These are phyloP conservation scores for Populus alba DNA, from an alignment of 345 rosid species.

Conservation along the genomic window DNA sequence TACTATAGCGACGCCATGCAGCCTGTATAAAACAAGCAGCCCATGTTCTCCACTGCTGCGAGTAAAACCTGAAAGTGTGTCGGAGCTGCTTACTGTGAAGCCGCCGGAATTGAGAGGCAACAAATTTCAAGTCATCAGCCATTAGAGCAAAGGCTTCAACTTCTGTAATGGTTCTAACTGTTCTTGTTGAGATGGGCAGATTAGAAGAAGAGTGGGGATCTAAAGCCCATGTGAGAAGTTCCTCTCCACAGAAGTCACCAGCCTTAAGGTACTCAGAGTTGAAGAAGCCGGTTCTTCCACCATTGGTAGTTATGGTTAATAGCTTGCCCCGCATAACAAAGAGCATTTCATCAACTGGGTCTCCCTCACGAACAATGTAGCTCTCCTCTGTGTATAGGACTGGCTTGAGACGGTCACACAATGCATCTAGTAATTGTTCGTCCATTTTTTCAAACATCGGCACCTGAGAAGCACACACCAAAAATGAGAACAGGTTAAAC, in stretches of 20 bases:
- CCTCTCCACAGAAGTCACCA: conserved; percentile 93
- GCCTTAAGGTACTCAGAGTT: conserved; percentile 71
- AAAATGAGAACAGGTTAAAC: neutral
- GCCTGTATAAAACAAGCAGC: conserved; percentile 93
- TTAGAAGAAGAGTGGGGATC: conserved; percentile 78
- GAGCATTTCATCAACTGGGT: conserved; percentile 88
- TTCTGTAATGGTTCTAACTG: conserved; percentile 62
- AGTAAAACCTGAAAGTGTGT: conserved; percentile 78
- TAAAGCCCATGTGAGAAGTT: conserved; percentile 87
- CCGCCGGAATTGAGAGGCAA: conserved; percentile 80
- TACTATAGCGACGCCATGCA: conserved; percentile 70
- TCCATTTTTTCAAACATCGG: conserved; percentile 87
- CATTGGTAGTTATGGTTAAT: conserved; percentile 62
- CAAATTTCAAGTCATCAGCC: conserved; percentile 81
- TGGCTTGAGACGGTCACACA: conserved; percentile 86
- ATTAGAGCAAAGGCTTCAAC: conserved; percentile 88
- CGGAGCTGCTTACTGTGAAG: conserved; percentile 88
- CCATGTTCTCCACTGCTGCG: conserved; percentile 92
- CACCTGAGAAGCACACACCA: conserved; percentile 43
- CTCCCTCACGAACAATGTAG: conserved; percentile 84
- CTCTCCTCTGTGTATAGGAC: conserved; percentile 81
- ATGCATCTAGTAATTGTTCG: conserved; percentile 73
- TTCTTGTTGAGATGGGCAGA: conserved; percentile 86
- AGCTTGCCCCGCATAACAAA: conserved; percentile 92
- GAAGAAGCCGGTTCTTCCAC: conserved; percentile 82